Base-by-base conservation (phyloP, 331 rosid species). In the Ulmus americana region DNA sequence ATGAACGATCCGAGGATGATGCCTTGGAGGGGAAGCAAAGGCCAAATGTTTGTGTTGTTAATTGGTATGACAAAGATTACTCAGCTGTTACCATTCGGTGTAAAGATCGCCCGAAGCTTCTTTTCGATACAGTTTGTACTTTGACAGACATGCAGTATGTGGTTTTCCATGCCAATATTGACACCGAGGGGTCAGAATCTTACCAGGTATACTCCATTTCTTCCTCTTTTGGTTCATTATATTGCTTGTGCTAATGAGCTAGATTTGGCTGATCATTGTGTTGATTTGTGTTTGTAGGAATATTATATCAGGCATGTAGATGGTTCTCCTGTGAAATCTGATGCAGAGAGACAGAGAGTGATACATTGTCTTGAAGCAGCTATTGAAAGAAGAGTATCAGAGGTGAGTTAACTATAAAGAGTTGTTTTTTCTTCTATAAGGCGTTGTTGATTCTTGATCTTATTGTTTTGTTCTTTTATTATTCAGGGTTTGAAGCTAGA, bases 111-210 rank as follows among this genome's bases (percentile, higher is more conserved):
- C 95, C 98, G 0, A 94, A 94, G 85, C 98, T 94, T 80, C 85
- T 94, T 45, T 94, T 94, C 47, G 98, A 94, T 66, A 81, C 88
- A 0, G 91, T 94, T 65, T 94, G 95, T 77, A 94, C 98, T 67
- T 81, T 94, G 83, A 94, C 98, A 56, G 98, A 94, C 59, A 94
- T 94, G 98, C 86, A 86, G 67, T 94, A 94, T 74, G 95, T 89
- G 38, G 95, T 94, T 73, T 94, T 85, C 76, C 98, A 94, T 55
- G 98, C 98, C 0, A 94, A 74, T 61, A 74, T 94, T 41, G 90
- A 89, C 57, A 91, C 97, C 7, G 90, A 85, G 80, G 95, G 98
- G 61, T 83, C 91, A 47, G 86, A 89, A 82, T 95, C 97, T 62
- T 89, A 87, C 63, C 98, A 89, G 95, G 98, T 89, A 75, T 64